phyloP scores from a whole-genome alignment of 1,139 yeast species.

The Tardiomyces digboiensis region DNA sequence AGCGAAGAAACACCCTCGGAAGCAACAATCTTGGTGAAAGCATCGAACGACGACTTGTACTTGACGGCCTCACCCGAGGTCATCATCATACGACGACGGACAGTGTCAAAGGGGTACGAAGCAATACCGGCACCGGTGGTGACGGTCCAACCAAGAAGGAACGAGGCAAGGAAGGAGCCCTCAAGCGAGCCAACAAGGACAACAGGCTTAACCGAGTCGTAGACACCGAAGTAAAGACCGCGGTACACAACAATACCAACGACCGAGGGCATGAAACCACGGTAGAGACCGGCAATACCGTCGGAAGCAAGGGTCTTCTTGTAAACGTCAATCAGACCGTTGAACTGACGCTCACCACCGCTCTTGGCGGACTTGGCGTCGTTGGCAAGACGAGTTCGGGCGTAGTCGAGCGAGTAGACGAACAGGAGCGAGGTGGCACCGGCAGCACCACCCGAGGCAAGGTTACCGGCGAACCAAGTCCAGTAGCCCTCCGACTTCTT shows the following conservation, averaged over 20 bases:
- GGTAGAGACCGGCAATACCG: slow-evolving; percentile 74
- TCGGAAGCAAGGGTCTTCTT: slow-evolving; percentile 66
- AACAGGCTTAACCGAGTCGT: slow-evolving; percentile 72
- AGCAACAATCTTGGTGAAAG: slow-evolving; percentile 60
- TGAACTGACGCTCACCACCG: slow-evolving; percentile 68
- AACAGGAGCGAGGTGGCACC: slow-evolving; percentile 70
- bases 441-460: slow-evolving; percentile 78
- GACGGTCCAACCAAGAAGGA: slow-evolving; percentile 71
- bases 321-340: slow-evolving; percentile 71
- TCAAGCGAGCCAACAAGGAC: slow-evolving; percentile 63
- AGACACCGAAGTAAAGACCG: slow-evolving; percentile 77
- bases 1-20: slow-evolving; percentile 44
- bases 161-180: slow-evolving; percentile 64
- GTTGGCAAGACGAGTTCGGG: slow-evolving; percentile 78
- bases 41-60: slow-evolving; percentile 68
- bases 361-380: slow-evolving; percentile 65
- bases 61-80: slow-evolving; percentile 75
- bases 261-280: slow-evolving; percentile 80
- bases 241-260: slow-evolving; percentile 75
- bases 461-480: slow-evolving; percentile 69
- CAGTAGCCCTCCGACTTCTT: slow-evolving; percentile 61
- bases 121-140: slow-evolving; percentile 75
- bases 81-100: slow-evolving; percentile 87
- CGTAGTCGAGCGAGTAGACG: slow-evolving; percentile 75
- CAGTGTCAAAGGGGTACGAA: slow-evolving; percentile 74